Evolutionary conservation across 768 basidiomycete genomes (phyloP).

Genomic region (Lactarius tabidus): DNA sequence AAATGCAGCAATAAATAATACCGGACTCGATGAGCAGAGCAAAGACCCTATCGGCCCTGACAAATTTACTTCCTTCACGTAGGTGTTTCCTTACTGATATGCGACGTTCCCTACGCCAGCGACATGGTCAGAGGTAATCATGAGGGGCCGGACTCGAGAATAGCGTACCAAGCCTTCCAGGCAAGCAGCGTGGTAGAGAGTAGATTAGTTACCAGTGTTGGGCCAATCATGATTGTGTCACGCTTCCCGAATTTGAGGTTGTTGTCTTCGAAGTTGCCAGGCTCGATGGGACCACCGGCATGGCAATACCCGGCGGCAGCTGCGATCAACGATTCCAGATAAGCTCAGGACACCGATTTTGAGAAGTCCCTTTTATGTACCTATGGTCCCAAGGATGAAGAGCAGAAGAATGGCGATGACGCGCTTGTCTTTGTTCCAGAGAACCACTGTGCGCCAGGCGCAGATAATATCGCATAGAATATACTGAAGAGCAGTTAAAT

Average conservation of each 20-base stretch:
- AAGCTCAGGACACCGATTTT: background rate
- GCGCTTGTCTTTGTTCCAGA: background rate
- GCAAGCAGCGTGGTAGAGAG: background rate
- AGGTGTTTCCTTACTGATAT: background rate
- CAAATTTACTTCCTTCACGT: background rate
- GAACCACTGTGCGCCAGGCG: background rate
- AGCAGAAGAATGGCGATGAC: background rate
- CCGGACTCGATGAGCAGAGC: constrained; percentile 18
- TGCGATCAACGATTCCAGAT: background rate
- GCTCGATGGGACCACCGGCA: too few species aligned
- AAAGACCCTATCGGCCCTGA: constrained; percentile 11
- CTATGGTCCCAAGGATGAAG: background rate
- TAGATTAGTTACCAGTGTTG: background rate
- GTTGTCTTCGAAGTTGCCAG: background rate
- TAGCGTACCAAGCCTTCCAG: background rate
- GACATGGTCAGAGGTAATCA: background rate
- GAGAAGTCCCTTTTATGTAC: background rate
- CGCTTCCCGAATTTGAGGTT: background rate
- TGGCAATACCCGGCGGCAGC: background rate
- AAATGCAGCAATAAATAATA: constrained; percentile 13
- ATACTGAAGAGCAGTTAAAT: background rate
- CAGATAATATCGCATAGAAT: background rate
- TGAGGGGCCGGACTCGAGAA: background rate
- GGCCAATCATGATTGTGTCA: background rate
- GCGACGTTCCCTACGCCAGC: background rate